Percentiles rank a stretch among this genome's conserved stretches.
These are phyloP conservation scores for Physaria fendleri DNA, from an alignment of 345 rosid species.

Conservation along the genomic window DNA sequence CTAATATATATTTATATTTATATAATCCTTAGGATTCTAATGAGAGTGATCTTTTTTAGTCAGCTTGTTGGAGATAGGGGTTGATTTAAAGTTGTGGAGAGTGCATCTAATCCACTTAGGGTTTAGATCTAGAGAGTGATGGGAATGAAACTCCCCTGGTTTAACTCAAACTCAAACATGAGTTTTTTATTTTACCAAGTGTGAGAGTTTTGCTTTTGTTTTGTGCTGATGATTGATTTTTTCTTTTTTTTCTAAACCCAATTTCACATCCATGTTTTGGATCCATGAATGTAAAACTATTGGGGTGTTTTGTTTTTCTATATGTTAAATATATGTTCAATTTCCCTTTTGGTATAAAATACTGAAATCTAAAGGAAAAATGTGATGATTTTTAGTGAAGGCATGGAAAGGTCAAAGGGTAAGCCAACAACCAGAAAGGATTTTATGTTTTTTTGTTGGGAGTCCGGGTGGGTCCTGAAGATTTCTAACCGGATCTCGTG, in stretches of 20 bases:
- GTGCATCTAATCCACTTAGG: slow-evolving; percentile 28
- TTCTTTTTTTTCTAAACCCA: neutral
- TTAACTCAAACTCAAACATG: slow-evolving; percentile 9
- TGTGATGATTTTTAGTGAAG: neutral
- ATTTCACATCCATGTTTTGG: slow-evolving; percentile 25
- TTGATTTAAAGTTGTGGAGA: slow-evolving; percentile 16
- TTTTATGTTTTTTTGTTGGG: neutral
- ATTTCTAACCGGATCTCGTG: slow-evolving; percentile 19
- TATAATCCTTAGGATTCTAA: slow-evolving; percentile 12
- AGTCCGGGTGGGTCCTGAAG: slow-evolving; percentile 26
- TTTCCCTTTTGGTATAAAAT: neutral
- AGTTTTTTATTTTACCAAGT: slow-evolving; percentile 24
- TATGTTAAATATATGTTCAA: neutral
- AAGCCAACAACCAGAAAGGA: slow-evolving; percentile 23
- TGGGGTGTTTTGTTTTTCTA: neutral
- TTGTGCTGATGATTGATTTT: neutral
- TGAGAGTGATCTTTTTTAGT: slow-evolving; percentile 22
- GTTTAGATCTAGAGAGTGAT: slow-evolving; percentile 25
- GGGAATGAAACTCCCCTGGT: slow-evolving; percentile 33
- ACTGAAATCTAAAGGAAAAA: neutral
- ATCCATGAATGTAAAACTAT: slow-evolving; percentile 16
- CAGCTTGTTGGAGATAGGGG: slow-evolving; percentile 18
- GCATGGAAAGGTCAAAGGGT: slow-evolving; percentile 18
- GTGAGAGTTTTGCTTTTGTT: slow-evolving; percentile 19
- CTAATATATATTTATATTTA: too few relatives aligned